Conservation (phyloP, 2,329 filamentous ascomycete genomes). For the Simplicillium sp. region DNA sequence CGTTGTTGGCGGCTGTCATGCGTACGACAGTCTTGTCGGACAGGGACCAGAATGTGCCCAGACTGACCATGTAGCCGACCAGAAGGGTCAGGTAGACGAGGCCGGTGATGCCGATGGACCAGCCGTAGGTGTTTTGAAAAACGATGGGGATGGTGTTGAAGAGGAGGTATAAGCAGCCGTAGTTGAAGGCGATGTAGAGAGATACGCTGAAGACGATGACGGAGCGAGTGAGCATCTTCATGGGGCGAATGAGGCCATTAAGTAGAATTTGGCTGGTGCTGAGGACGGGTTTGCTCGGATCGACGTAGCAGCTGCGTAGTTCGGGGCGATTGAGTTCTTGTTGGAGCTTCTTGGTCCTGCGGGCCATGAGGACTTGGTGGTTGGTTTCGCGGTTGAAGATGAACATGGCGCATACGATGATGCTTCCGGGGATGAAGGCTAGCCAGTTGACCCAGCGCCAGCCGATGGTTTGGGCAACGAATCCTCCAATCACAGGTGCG, state of each 20-base stretch:
- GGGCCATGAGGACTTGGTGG: constrained; percentile 36
- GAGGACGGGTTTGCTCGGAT: constrained; percentile 13
- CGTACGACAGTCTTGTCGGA: constrained; percentile 35
- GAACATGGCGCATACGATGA: constrained; percentile 14
- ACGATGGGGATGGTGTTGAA: constrained; percentile 44
- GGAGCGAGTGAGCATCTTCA: constrained; percentile 40
- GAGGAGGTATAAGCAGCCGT: constrained; percentile 43
- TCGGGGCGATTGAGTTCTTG: constrained; percentile 33
- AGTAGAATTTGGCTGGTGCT: constrained; percentile 14
- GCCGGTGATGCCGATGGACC: constrained; percentile 33
- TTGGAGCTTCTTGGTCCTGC: constrained; percentile 34
- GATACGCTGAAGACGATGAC: constrained; percentile 36
- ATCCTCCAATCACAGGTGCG: constrained; percentile 39
- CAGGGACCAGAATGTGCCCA: constrained; percentile 29
- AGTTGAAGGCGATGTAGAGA: constrained; percentile 40
- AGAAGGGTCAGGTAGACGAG: constrained; percentile 40
- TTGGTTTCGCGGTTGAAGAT: constrained; percentile 28
- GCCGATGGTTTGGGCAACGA: constrained; percentile 35
- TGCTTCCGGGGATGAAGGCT: constrained; percentile 32
- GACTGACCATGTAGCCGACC: constrained; percentile 28
- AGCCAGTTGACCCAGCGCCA: constrained; percentile 47
- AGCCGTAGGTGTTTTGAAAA: constrained; percentile 37
- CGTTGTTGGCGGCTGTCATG: constrained; percentile 33
- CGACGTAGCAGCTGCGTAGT: constrained; percentile 35
- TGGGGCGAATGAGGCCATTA: constrained; percentile 44